Base-by-base conservation (phyloP, 441 rosid species). In the Melastoma candidum region DNA sequence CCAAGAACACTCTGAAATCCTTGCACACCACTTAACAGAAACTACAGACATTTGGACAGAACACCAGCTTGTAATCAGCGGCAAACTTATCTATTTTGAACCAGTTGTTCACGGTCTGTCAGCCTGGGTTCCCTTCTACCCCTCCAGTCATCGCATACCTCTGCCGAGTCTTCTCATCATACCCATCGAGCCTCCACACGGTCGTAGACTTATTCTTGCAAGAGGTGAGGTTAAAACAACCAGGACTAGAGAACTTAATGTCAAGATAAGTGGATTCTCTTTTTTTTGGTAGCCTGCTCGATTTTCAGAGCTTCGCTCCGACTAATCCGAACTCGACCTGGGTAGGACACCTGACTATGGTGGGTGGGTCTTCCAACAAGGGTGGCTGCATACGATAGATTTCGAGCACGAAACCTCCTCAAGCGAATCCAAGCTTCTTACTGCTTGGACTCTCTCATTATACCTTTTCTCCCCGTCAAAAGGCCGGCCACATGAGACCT, bases 21-120 rank as follows among this genome's bases (percentile, higher is more conserved):
- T 60, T 61, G 47, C 87, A 80, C 3, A 66, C 9, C 48, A 75
- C 83, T 59, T 26, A 71, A 73, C 85, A 80, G 72, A 24, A 8
- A 26, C 67, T 12, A 63, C 84, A 80, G 26, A 77, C 90, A 0
- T 73, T 29, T 12, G 90, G 90, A 48, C 86, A 76, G 55, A 76
- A 78, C 56, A 57, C 44, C 44, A 80, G 71, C 73, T 83, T 83
- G 78, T 76, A 78, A 44, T 70, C 61, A 12, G 49, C 32, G 5
- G 61, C 81, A 7, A 50, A 14, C 67, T 76, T 73, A 46, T 78
- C 74, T 9, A 83, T 74, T 76, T 70, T 79, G 64, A 76, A 76
- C 84, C 83, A 79, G 58, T 76, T 77, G 60, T 47, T 22, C 12
- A 60, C 13, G 7, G 81, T 76, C 57, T 27, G 44, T 7, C 2